Base-by-base conservation (phyloP, 75 land plant genomes). In the Ceratopteris richardii region DNA sequence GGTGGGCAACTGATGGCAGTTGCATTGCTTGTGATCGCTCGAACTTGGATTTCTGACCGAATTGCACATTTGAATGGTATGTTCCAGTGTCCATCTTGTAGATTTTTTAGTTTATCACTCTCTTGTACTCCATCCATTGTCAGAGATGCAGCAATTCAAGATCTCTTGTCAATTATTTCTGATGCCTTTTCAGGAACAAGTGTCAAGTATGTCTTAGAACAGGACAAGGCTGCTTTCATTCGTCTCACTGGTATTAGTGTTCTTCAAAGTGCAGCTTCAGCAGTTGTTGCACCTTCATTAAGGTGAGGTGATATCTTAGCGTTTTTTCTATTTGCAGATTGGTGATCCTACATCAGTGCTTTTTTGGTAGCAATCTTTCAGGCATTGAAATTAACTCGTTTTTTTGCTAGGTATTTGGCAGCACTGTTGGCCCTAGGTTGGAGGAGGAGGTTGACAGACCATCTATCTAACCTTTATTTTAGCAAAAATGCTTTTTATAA, bases 1-100 rank as follows among this genome's bases (percentile, higher is more conserved):
- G 99, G 99, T 19, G 86, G 81, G 47, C 91, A 86, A 42, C 56
- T 90, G 57, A 74, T 95, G 74, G 84, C 98, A 43, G 96, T 93
- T 39, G 82, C 85, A 29, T 62, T 93, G 33, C 89, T 93, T 60
- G 99, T 95, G 50, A 47, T 90, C 0, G 82, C 87, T 14, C 80
- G 99, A 26, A 95, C 99, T 26, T 86, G 85, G 85, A 76, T 95
- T 18, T 95, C 99, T 46, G 99, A 95, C 65, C 77, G 99, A 17
- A 95, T 95, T 70, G 99, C 99, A 43, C 82, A 95, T 50, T 77
- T 95, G 18, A 95, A 90, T 82, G 99, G 96, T 90, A 72, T 10
- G 39, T 22, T 14, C 3, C 18, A 46, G n/a, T n/a, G n/a, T n/a
- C n/a, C n/a, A n/a, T n/a, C n/a, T n/a, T n/a, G n/a, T n/a, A n/a